Evolutionary conservation across 192 early-diverging fungal genomes (phyloP), one percentile per base, ranked within the genome.

Genomic region (Rhizophagus sp.): DNA sequence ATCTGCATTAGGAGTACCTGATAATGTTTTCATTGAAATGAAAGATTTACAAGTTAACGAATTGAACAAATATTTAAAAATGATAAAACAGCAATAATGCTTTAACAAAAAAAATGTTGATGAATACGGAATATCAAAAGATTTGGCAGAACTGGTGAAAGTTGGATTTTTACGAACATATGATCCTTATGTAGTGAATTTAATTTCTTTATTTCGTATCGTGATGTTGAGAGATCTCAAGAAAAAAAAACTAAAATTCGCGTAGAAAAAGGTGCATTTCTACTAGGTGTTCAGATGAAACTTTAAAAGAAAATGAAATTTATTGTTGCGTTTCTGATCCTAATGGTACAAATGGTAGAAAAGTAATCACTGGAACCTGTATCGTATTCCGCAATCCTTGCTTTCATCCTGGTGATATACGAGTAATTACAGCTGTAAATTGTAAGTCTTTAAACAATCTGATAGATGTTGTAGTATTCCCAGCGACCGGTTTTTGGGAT

Each of bases 281-380:
- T 91, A 1, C 65, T 91, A 24, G 90, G 90, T 34, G 86, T 2
- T 75, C 87, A 41, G 90, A 91, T 71, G 90, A 91, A 73, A 83
- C 81, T n/a, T n/a, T 64, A n/a, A n/a, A n/a, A n/a, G n/a, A n/a
- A n/a, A n/a, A n/a, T n/a, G n/a, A n/a, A n/a, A n/a, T n/a, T n/a
- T n/a, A n/a, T n/a, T n/a, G n/a, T n/a, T n/a, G n/a, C n/a, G n/a
- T n/a, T n/a, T n/a, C n/a, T n/a, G n/a, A n/a, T n/a, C n/a, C n/a
- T n/a, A n/a, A n/a, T n/a, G n/a, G n/a, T n/a, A n/a, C n/a, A n/a
- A n/a, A n/a, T n/a, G n/a, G n/a, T n/a, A n/a, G n/a, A n/a, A n/a
- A n/a, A n/a, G n/a, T n/a, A n/a, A n/a, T n/a, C n/a, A n/a, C n/a
- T n/a, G n/a, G n/a, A n/a, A n/a, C n/a, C n/a, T n/a, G n/a, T n/a